Evolutionary conservation across 2,329 filamentous ascomycete genomes (phyloP).

Genomic region (Macrophomina pseudophaseolina): DNA sequence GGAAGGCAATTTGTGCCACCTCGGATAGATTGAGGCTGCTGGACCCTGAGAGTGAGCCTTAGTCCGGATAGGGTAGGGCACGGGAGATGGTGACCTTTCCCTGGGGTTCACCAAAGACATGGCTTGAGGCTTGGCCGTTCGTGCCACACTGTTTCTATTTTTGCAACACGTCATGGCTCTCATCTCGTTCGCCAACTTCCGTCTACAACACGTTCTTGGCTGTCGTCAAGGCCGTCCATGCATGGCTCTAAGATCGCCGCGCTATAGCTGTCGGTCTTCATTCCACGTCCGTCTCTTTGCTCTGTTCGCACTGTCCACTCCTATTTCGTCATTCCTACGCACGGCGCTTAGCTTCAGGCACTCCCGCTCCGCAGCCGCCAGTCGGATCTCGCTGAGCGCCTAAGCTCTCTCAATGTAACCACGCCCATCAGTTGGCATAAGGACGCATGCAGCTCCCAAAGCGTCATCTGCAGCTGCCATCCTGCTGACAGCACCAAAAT

Average conservation of each 20-base stretch:
- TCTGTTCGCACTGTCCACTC: not conserved
- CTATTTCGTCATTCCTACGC: constrained; percentile 16
- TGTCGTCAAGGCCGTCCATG: not conserved
- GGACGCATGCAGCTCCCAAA: not conserved
- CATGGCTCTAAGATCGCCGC: constrained; percentile 9
- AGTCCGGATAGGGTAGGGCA: not conserved
- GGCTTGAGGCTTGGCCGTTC: constrained; percentile 15
- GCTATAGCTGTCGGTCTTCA: constrained; percentile 7
- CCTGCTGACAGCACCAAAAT: not conserved
- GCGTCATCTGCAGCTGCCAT: constrained; percentile 15
- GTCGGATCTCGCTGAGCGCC: constrained; percentile 9
- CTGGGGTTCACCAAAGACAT: constrained; percentile 11
- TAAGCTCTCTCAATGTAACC: constrained; percentile 22
- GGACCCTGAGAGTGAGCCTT: constrained; percentile 16
- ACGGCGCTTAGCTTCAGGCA: constrained; percentile 17
- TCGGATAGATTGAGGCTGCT: constrained; percentile 14
- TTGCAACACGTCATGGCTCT: not conserved
- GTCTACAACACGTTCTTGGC: constrained; percentile 4
- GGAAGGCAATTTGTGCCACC: constrained; percentile 6
- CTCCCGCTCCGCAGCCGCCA: constrained; percentile 19
- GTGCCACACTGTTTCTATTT: constrained; percentile 20
- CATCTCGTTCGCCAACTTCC: constrained; percentile 8
- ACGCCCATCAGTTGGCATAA: constrained; percentile 2
- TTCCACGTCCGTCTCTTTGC: not conserved
- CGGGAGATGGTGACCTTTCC: constrained; percentile 4